Base-by-base conservation (phyloP, 768 basidiomycete genomes). In the Hypsizygus marmoreus region DNA sequence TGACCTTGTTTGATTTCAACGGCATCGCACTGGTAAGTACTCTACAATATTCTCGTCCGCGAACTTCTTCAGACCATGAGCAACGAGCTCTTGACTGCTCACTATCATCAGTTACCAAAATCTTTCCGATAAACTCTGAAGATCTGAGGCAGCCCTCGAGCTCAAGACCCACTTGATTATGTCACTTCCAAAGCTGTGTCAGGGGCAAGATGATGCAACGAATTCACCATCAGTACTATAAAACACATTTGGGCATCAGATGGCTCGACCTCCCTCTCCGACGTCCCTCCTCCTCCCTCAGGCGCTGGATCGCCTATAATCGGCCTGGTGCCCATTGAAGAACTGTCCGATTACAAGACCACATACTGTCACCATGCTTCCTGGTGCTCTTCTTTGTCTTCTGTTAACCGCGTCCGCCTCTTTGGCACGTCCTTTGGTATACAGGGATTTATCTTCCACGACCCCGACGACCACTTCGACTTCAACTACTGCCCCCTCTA, bases 221-320 rank as follows among this genome's bases (percentile, higher is more conserved):
- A n/a, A n/a, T n/a, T n/a, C n/a, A n/a, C n/a, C n/a, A n/a, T n/a
- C 40, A 34, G 26, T 12, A 7, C 2, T 35, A 17, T 34, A 35
- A 34, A 41, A 12, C 28, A 31, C 17, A n/a, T 16, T 5, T 47
- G 33, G 22, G n/a, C 14, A 26, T 36, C 13, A 19, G 2, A 40
- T 19, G 25, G 31, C 33, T 35, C 28, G 22, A 26, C 40, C 13
- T 22, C 40, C 32, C 20, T 24, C 32, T 35, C 14, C 33, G 13
- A 34, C 35, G 28, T 35, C 28, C 40, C 32, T 24, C 32, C 22
- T 14, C 25, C 22, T 14, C 25, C 28, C 42, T 23, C 32, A 52
- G 59, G 58, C 67, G 65, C 64, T 68, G 67, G 65, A 57, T 62
- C 64, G 66, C 53, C 58, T 54, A 43, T 45, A n/a, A 52, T 60